Evolutionary conservation across 2,329 filamentous ascomycete species (phyloP).

Genomic region (Akanthomyces uredinophilus): DNA sequence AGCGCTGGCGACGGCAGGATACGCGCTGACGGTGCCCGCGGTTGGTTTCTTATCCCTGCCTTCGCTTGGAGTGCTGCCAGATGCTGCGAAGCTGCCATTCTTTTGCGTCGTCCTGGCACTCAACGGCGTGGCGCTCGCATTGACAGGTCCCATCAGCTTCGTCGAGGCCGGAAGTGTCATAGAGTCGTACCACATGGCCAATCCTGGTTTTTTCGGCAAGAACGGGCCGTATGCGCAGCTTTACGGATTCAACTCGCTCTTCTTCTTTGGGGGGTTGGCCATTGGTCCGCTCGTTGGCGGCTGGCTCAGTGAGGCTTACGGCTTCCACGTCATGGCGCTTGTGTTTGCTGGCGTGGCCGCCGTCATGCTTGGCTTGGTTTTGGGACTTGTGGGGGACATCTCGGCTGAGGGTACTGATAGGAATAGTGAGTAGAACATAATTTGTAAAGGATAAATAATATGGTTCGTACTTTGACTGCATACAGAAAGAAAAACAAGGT

Average conservation of each 20-base stretch:
- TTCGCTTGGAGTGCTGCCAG: not conserved
- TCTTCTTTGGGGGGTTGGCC: constrained; percentile 10
- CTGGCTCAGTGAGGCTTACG: not conserved
- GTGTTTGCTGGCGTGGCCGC: not conserved
- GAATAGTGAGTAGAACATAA: no score
- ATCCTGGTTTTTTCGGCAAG: constrained; percentile 15
- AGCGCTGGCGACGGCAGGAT: constrained; percentile 3
- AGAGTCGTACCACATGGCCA: constrained; percentile 12
- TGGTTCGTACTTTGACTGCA: no score
- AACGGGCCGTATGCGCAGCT: constrained; percentile 17
- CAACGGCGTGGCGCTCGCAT: constrained; percentile 9
- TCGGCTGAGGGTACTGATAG: not conserved
- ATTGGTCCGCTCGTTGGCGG: constrained; percentile 8
- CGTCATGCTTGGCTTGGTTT: not conserved
- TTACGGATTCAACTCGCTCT: constrained; percentile 10
- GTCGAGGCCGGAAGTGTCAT: constrained; percentile 14
- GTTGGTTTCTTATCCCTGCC: constrained; percentile 2
- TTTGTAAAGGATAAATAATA: no score
- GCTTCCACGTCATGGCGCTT: not conserved
- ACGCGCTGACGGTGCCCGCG: not conserved
- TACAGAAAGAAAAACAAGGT: no score
- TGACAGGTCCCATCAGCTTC: not conserved
- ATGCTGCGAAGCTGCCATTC: not conserved
- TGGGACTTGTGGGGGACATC: not conserved
- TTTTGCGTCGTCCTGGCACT: not conserved